Percentiles rank a stretch among this genome's conserved stretches.
Conservation (phyloP, 768 basidiomycete species). For the Termitomyces sp. region DNA sequence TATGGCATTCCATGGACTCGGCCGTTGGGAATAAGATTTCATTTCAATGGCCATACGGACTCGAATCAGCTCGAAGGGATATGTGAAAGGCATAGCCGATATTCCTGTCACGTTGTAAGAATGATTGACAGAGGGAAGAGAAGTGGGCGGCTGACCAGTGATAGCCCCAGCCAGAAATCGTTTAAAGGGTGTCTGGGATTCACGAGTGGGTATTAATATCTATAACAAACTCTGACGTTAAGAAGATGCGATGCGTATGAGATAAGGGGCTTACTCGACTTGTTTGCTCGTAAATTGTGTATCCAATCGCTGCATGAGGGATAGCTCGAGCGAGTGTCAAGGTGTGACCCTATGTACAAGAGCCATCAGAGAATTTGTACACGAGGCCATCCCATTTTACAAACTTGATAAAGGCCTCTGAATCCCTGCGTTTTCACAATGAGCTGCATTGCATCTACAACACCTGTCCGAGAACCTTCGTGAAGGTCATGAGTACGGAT, state of each 20-base stretch:
- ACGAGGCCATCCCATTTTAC: not conserved
- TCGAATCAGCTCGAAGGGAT: conserved; percentile 7
- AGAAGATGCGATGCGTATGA: not conserved
- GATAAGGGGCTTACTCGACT: conserved; percentile 3
- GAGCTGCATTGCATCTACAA: not conserved
- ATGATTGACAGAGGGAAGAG: not conserved
- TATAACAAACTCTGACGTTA: not conserved
- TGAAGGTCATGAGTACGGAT: not conserved
- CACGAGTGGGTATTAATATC: conserved; percentile 5
- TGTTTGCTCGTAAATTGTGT: conserved; percentile 3
- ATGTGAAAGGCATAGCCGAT: conserved; percentile 4
- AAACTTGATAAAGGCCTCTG: conserved; percentile 6
- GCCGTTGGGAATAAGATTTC: conserved; percentile 2
- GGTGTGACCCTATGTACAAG: conserved; percentile 1
- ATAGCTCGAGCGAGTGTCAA: conserved; percentile 6
- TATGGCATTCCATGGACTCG: not conserved
- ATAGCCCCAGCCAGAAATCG: conserved; percentile 4
- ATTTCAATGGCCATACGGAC: conserved; percentile 9
- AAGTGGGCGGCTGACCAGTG: not conserved
- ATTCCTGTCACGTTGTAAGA: not conserved
- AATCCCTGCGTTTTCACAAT: conserved; percentile 3
- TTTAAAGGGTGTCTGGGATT: not conserved
- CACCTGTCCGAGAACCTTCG: conserved; percentile 1
- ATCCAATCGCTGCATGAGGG: conserved; percentile 5
- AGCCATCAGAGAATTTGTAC: not conserved